Percentiles rank a stretch among this genome's conserved stretches.
Conservation (phyloP, 23 red algal species). For the Gracilariopsis chorda region DNA sequence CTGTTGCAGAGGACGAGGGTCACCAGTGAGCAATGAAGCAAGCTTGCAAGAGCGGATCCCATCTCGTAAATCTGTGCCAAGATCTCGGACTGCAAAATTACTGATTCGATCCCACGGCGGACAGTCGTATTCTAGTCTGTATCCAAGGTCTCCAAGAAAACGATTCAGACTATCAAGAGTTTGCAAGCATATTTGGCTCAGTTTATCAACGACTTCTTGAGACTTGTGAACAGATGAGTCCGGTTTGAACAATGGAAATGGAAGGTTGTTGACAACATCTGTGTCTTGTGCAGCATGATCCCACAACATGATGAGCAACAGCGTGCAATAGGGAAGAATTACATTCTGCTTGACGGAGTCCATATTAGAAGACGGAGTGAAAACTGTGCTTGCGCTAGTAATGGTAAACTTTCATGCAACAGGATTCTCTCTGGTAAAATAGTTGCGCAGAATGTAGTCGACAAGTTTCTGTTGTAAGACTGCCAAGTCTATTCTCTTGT, state of each 20-base stretch:
- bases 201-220: conserved; percentile 4
- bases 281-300: background rate
- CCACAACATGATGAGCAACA: conserved; percentile 5
- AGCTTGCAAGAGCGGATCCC: conserved; percentile 29
- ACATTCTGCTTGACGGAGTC: background rate
- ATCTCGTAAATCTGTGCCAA: conserved; percentile 37
- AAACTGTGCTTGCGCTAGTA: background rate
- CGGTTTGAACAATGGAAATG: conserved; percentile 18
- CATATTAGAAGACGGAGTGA: background rate
- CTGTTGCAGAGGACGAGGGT: background rate
- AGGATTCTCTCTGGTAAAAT: background rate
- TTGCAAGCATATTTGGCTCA: background rate
- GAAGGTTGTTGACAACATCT: background rate
- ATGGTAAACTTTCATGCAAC: background rate
- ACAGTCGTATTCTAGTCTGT: conserved; percentile 13
- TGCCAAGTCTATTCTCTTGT: background rate
- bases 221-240: conserved; percentile 1
- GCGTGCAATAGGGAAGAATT: background rate
- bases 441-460: conserved; percentile 1
- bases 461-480: background rate
- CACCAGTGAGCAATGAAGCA: conserved; percentile 7
- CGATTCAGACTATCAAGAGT: background rate
- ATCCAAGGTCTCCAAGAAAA: background rate
- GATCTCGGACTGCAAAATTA: background rate
- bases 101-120: background rate